phyloP scores from a whole-genome alignment of 2,329 filamentous ascomycete species.

The Thielaviopsis ethacetica region DNA sequence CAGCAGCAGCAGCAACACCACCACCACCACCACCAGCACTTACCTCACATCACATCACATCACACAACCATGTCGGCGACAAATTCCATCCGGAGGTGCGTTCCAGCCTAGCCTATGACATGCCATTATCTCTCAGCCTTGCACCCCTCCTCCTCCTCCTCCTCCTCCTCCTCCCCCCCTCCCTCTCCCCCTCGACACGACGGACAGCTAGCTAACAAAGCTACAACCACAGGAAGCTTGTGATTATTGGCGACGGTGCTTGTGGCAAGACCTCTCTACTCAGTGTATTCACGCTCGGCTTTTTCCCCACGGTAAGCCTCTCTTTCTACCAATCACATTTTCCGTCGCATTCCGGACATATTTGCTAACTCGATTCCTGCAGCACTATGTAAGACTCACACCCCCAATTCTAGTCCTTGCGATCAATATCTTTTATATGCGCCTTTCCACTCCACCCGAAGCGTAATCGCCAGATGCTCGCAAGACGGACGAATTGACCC shows the following conservation, averaged over 20 bases:
- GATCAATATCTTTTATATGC: background rate
- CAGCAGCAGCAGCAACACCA: no score
- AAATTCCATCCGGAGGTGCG: conserved; percentile 10
- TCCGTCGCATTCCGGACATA: conserved; percentile 15
- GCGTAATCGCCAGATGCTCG: background rate
- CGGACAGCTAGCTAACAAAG: background rate
- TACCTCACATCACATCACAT: background rate
- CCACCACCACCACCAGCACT: background rate
- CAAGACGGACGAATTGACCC: background rate
- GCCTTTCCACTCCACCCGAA: conserved; percentile 2
- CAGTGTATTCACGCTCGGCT: conserved; percentile 93
- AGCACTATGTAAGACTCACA: conserved; percentile 33
- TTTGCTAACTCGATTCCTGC: conserved; percentile 6
- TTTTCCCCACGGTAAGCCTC: conserved; percentile 80
- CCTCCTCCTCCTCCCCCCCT: no score
- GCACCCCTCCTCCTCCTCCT: no score
- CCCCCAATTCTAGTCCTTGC: no score
- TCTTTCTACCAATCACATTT: conserved; percentile 8
- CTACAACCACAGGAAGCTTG: conserved; percentile 54
- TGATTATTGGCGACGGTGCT: conserved; percentile 93
- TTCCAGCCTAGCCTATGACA: background rate
- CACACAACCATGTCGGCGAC: conserved; percentile 6
- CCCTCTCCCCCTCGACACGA: background rate
- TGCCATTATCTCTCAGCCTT: no score
- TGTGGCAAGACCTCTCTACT: conserved; percentile 96